These are phyloP conservation scores for Ramularia endophylla DNA, from an alignment of 2,329 filamentous ascomycete genomes.

Conservation along the genomic window DNA sequence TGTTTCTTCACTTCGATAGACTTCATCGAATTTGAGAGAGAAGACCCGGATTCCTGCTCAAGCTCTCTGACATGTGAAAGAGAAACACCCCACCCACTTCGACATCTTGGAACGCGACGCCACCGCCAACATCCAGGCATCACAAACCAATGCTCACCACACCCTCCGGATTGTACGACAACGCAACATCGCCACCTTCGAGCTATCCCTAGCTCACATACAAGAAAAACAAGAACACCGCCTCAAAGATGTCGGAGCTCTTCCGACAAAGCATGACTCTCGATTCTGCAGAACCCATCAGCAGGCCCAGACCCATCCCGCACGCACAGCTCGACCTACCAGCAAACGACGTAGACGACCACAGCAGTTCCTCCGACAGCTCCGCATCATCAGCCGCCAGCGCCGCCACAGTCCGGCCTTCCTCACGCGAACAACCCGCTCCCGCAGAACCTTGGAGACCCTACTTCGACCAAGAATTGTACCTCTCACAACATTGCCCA, in stretches of 20 bases:
- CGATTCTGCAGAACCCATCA: constrained; percentile 12
- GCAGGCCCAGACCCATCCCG: constrained; percentile 14
- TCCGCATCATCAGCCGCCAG: constrained; percentile 88
- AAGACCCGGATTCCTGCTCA: too few relatives aligned
- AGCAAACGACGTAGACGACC: constrained; percentile 29
- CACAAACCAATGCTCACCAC: too few relatives aligned
- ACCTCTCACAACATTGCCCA: constrained; percentile 49
- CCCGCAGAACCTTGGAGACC: constrained; percentile 76
- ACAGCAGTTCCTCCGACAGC: constrained; percentile 50
- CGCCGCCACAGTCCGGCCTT: constrained; percentile 44
- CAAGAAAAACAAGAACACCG: too few relatives aligned
- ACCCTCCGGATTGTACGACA: too few relatives aligned
- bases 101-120: background rate
- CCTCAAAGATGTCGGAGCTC: constrained; percentile 24
- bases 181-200: too few relatives aligned
- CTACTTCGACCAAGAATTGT: constrained; percentile 86
- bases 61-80: constrained; percentile 3
- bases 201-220: too few relatives aligned
- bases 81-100: background rate
- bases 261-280: constrained; percentile 19
- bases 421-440: constrained; percentile 36
- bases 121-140: too few relatives aligned
- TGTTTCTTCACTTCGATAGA: too few relatives aligned
- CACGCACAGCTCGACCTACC: constrained; percentile 7
- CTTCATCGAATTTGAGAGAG: too few relatives aligned